phyloP scores from a whole-genome alignment of 2,329 filamentous ascomycete genomes.

The Phoma sp. region DNA sequence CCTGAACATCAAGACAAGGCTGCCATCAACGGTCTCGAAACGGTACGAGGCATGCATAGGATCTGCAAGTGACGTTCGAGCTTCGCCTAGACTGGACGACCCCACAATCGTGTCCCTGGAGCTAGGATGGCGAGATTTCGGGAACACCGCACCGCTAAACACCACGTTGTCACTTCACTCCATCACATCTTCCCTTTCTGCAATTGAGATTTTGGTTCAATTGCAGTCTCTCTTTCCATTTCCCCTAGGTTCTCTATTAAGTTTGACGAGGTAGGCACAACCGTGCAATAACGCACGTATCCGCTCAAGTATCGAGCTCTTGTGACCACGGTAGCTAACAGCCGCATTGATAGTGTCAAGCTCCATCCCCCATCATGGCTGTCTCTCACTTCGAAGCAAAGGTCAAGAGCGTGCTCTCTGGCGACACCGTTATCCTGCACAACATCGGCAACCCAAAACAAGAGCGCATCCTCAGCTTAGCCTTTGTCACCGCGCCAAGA shows the following conservation, averaged over 20 bases:
- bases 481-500: slow-evolving; percentile 89
- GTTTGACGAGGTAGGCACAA: slow-evolving; percentile 21
- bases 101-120: slow-evolving; percentile 24
- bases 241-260: slow-evolving; percentile 3
- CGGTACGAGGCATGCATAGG: slow-evolving; percentile 7
- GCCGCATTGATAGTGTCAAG: slow-evolving; percentile 10
- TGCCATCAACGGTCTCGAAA: slow-evolving; percentile 5
- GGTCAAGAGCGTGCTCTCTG: slow-evolving; percentile 93
- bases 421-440: slow-evolving; percentile 86
- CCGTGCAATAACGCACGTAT: neutral
- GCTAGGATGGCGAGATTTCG: slow-evolving; percentile 20
- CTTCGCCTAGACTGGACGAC: slow-evolving; percentile 20
- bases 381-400: slow-evolving; percentile 48
- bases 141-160: slow-evolving; percentile 15
- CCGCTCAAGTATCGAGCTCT: slow-evolving; percentile 8
- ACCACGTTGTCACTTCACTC: slow-evolving; percentile 20
- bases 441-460: slow-evolving; percentile 80
- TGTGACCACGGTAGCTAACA: slow-evolving; percentile 18
- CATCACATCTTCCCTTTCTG: slow-evolving; percentile 16
- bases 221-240: slow-evolving; percentile 18
- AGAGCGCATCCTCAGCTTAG: slow-evolving; percentile 87
- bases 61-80: slow-evolving; percentile 22
- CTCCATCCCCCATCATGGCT: slow-evolving; percentile 35
- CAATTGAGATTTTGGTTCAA: slow-evolving; percentile 22
- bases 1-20: neutral